These are phyloP conservation scores for Dictyostelium citrinum DNA, from an alignment of 78 protist species.

Conservation along the genomic window DNA sequence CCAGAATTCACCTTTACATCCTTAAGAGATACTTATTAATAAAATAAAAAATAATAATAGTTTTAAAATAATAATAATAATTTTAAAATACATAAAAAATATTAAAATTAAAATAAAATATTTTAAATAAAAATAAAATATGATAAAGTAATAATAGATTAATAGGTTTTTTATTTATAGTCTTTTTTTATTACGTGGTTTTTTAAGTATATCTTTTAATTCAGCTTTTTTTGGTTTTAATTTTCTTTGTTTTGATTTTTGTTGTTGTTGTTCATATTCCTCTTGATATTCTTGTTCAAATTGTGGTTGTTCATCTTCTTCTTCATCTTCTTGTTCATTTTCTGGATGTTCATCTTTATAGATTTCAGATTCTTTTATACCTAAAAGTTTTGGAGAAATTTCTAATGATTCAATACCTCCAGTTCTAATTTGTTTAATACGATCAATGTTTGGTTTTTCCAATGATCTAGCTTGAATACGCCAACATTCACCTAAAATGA, in stretches of 20 bases:
- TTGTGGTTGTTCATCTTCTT: not conserved
- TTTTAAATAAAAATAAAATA: no score
- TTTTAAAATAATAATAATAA: not conserved
- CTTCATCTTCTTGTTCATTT: not conserved
- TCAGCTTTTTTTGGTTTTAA: no score
- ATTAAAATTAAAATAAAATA: not conserved
- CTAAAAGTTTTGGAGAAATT: not conserved
- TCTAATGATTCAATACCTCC: not conserved
- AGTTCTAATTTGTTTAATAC: not conserved
- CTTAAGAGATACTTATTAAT: slow-evolving; percentile 10
- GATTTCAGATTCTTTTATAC: slow-evolving; percentile 13
- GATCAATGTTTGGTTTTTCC: not conserved
- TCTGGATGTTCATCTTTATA: not conserved
- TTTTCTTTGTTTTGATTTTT: not conserved
- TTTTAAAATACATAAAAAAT: no score
- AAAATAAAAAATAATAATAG: not conserved
- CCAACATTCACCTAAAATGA: slow-evolving; percentile 47
- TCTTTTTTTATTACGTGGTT: not conserved
- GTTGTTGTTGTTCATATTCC: not conserved
- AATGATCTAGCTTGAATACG: slow-evolving; percentile 41
- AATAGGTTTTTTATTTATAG: not conserved
- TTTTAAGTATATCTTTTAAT: not conserved
- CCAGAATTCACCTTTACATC: not conserved
- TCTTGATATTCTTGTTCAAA: not conserved
- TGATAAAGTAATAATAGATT: no score